Base-by-base conservation (phyloP, 2,329 filamentous ascomycete species). In the Hypocreales sp. region DNA sequence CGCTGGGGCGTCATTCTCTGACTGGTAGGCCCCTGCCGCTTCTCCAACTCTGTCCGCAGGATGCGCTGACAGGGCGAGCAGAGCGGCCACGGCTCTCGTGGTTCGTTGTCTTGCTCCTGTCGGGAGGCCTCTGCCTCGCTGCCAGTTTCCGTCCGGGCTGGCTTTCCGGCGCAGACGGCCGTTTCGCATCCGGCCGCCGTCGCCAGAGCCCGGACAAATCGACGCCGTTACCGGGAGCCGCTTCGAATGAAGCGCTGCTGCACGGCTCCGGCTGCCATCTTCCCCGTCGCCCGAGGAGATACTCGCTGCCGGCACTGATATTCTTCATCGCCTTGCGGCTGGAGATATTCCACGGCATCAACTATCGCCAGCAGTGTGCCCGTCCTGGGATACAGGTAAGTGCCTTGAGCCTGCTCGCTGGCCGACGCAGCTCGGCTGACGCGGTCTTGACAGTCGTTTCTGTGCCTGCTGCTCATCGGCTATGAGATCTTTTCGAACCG, bases 81-180 rank as follows among this genome's bases (percentile, higher is more conserved):
- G 64, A 63, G 37, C 54, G 56, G 22, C 63, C 62, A 1, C 54
- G 58, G 9, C 44, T 65, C 13, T 68, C 63, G 13, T 55, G 54
- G 8, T 45, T 60, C 15, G 43, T 65, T 10, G 45, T 67, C 7
- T 46, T 67, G 11, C 40, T 66, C 13, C 42, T 66, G 15, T 58
- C 61, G 4, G 58, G 60, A 1, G 31, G 42, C 3, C 31, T 56
- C 10, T 58, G 55, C 23, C 59, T 59, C 35, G 36, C 46, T 17
- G 45, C 47, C 16, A 60, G 60, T 34, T 50, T 52, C 30, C 47
- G 58, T 15, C 53, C 57, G 14, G 51, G 49, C 39, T 62, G 58
- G 53, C 46, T 66, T 3, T 57, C 61, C 0, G 60, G 58, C 3
- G 48, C 55, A 17, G 55, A 60, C 32, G 61, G 59, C 14, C 51